These are phyloP conservation scores for Mycena sp. DNA, from an alignment of 1,284 basidiomycete species.

Conservation along the genomic window DNA sequence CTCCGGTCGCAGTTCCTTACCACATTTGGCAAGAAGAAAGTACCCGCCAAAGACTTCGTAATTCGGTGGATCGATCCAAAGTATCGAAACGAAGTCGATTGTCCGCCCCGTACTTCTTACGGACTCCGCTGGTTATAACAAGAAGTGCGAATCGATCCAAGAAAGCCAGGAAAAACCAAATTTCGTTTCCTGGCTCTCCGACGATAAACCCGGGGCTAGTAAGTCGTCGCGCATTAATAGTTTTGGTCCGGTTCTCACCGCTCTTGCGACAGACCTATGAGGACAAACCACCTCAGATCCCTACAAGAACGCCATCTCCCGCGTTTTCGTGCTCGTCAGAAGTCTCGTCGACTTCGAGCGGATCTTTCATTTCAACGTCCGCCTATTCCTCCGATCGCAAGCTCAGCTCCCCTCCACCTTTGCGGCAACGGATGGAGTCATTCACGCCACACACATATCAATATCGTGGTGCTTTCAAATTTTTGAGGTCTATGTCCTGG, in stretches of 20 bases:
- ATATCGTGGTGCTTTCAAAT: constrained; percentile 2
- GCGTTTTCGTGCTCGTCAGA: constrained; percentile 22
- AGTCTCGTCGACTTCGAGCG: not conserved
- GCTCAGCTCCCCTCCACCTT: constrained; percentile 30
- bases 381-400: constrained; percentile 11
- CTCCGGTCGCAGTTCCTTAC: constrained; percentile 7
- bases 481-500: constrained; percentile 15
- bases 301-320: constrained; percentile 17
- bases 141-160: constrained; percentile 1
- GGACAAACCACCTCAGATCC: not conserved
- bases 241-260: not conserved
- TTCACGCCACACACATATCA: not conserved
- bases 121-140: constrained; percentile 14
- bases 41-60: not conserved
- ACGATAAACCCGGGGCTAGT: not conserved
- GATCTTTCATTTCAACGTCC: not conserved
- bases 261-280: not conserved
- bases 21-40: constrained; percentile 25
- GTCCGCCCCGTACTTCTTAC: constrained; percentile 12
- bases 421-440: constrained; percentile 1
- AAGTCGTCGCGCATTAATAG: not conserved
- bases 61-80: not conserved
- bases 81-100: constrained; percentile 2
- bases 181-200: not conserved
- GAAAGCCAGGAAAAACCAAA: not conserved